Conservation (phyloP, 257 asterid genomes). For the Oldenlandia corymbosa region DNA sequence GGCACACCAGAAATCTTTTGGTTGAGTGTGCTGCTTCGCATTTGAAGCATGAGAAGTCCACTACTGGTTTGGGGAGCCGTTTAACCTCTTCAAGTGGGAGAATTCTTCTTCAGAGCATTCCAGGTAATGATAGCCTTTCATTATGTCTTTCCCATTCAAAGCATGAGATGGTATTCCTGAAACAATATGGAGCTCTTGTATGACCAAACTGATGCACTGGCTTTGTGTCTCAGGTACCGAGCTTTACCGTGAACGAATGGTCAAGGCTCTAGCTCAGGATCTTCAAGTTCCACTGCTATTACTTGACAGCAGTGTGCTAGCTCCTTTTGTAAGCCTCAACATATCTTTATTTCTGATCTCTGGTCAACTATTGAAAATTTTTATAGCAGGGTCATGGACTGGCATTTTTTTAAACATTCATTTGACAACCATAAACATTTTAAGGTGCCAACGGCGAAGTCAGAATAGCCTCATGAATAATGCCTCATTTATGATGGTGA, state of each 20-base stretch:
- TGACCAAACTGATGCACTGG: conserved; percentile 21
- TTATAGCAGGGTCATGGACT: not conserved
- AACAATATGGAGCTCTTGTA: conserved; percentile 9
- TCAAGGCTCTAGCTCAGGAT: conserved; percentile 86
- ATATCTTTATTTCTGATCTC: not conserved
- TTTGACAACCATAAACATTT: not conserved
- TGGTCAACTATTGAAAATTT: not conserved
- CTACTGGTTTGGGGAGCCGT: conserved; percentile 62
- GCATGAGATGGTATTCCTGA: not conserved
- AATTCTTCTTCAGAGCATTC: conserved; percentile 77
- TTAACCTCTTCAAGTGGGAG: conserved; percentile 85
- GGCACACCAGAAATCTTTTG: conserved; percentile 61
- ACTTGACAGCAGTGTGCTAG: conserved; percentile 81
- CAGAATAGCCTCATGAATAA: not conserved
- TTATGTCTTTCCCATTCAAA: not conserved
- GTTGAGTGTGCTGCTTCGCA: conserved; percentile 90
- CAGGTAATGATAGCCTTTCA: conserved; percentile 43
- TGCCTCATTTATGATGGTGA: too few relatives aligned
- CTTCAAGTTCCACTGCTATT: conserved; percentile 79
- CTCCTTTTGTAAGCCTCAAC: conserved; percentile 75
- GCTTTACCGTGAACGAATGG: conserved; percentile 93
- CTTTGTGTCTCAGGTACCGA: conserved; percentile 66
- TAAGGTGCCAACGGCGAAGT: not conserved
- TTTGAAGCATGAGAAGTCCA: conserved; percentile 64
- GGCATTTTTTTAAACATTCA: not conserved